Evolutionary conservation across 176 grass and related monocot genomes (phyloP).

Genomic region (Juncus inflexus): DNA sequence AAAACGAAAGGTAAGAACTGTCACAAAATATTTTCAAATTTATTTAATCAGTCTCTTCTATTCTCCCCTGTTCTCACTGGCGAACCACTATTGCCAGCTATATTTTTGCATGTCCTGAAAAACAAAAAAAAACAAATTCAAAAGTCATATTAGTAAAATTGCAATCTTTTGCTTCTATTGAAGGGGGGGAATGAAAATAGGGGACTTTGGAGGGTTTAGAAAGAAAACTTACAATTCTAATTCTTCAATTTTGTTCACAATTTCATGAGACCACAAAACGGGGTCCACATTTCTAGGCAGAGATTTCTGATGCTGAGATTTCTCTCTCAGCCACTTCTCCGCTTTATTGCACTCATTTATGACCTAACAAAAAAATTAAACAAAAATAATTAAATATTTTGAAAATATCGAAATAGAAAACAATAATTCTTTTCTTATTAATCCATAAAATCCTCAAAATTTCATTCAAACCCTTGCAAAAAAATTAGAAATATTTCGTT

Average conservation of each 20-base stretch:
- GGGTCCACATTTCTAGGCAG: constrained; percentile 79
- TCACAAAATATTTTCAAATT: neutral
- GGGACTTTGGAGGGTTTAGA: constrained; percentile 18
- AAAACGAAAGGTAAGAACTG: neutral
- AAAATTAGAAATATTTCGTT: too few species aligned
- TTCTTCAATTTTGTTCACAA: constrained; percentile 52
- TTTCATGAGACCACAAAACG: constrained; percentile 79
- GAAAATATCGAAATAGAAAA: constrained; percentile 12
- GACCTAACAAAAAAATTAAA: constrained; percentile 40
- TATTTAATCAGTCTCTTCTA: constrained; percentile 5
- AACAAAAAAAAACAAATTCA: constrained; percentile 24
- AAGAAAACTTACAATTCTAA: constrained; percentile 58
- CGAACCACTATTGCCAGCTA: constrained; percentile 36
- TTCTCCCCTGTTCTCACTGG: constrained; percentile 48
- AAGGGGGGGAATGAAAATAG: neutral
- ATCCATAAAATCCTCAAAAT: neutral
- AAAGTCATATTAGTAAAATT: neutral
- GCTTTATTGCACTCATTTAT: constrained; percentile 63
- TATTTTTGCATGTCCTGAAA: constrained; percentile 68
- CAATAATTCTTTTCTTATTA: constrained; percentile 2
- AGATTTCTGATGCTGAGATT: constrained; percentile 57
- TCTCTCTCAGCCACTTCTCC: constrained; percentile 78
- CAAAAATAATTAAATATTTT: constrained; percentile 11
- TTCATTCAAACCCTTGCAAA: too few species aligned
- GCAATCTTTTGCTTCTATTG: neutral